A percentile compares a stretch with the other conserved stretches of the same genome.
Conservation (phyloP, 2,329 filamentous ascomycete genomes). For the Colletotrichum sp. region DNA sequence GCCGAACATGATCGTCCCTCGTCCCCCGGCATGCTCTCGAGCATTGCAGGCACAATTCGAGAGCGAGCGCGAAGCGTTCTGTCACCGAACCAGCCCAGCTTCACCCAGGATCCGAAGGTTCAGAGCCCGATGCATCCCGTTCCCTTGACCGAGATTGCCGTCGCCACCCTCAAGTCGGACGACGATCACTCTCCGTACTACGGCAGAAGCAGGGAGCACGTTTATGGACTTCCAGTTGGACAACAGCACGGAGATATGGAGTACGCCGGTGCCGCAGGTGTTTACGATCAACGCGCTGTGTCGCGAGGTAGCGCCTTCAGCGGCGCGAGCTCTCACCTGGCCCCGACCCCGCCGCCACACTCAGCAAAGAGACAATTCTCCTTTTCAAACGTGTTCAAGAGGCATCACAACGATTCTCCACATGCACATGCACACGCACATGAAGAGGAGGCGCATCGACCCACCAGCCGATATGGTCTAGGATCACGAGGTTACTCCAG, state of each 20-base stretch:
- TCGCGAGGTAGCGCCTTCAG: slow-evolving; percentile 46
- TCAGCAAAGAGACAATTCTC: slow-evolving; percentile 82
- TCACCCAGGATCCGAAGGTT: slow-evolving; percentile 41
- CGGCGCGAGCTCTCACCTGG: slow-evolving; percentile 44
- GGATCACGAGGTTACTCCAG: slow-evolving; percentile 44
- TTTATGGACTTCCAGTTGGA: slow-evolving; percentile 49
- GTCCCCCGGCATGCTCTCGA: slow-evolving; percentile 55
- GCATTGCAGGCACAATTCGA: slow-evolving; percentile 63
- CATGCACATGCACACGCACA: neutral
- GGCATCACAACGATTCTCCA: slow-evolving; percentile 49
- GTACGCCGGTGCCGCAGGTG: slow-evolving; percentile 53
- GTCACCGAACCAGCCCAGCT: slow-evolving; percentile 44
- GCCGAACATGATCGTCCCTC: slow-evolving; percentile 56
- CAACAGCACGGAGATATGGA: slow-evolving; percentile 48
- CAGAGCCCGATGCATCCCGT: slow-evolving; percentile 66
- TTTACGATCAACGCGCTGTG: slow-evolving; percentile 34
- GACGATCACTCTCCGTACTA: slow-evolving; percentile 49
- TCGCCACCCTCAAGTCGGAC: slow-evolving; percentile 51
- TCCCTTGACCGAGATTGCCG: slow-evolving; percentile 65
- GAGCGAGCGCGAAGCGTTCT: slow-evolving; percentile 47
- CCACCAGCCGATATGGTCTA: slow-evolving; percentile 24
- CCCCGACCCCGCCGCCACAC: slow-evolving; percentile 68
- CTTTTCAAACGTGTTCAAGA: slow-evolving; percentile 84
- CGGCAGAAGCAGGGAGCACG: slow-evolving; percentile 43
- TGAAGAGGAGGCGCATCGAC: slow-evolving; percentile 27